A percentile compares a stretch with the other conserved stretches of the same genome.
Conservation (phyloP, 176 grass and related monocot genomes). For the Cenchrus purpureus region DNA sequence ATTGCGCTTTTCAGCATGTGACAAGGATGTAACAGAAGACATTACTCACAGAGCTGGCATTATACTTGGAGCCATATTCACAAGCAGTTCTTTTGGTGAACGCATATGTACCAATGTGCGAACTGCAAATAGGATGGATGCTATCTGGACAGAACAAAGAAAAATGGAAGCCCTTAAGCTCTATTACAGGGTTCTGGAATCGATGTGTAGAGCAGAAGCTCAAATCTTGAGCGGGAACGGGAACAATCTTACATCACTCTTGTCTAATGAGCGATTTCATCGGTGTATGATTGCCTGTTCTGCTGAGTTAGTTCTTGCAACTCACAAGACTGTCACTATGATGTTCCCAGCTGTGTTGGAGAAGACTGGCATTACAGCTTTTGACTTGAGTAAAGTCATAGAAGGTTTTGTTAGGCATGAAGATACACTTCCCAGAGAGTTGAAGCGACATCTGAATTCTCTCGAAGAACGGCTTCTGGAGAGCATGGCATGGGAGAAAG, state of each 20-base stretch:
- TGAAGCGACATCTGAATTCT: constrained; percentile 95
- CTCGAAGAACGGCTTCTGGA: constrained; percentile 92
- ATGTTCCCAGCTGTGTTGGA: constrained; percentile 98
- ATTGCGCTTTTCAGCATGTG: constrained; percentile 70
- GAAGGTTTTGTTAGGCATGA: constrained; percentile 98
- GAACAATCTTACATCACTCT: constrained; percentile 79
- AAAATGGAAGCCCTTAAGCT: constrained; percentile 92
- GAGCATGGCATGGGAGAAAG: constrained; percentile 98
- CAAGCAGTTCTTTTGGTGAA: constrained; percentile 69
- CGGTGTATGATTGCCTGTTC: constrained; percentile 98
- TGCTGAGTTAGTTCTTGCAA: constrained; percentile 92
- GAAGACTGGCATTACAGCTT: constrained; percentile 96
- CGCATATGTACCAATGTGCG: constrained; percentile 50
- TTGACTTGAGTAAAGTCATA: constrained; percentile 98
- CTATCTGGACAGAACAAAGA: constrained; percentile 96
- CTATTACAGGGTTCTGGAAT: constrained; percentile 90
- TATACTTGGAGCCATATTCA: constrained; percentile 91
- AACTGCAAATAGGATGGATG: constrained; percentile 73
- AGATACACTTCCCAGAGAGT: constrained; percentile 92
- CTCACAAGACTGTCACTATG: constrained; percentile 95
- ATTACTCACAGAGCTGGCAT: constrained; percentile 72
- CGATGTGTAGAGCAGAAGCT: constrained; percentile 89
- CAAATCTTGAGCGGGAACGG: constrained; percentile 72
- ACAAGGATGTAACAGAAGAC: constrained; percentile 73
- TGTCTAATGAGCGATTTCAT: constrained; percentile 91